Conservation (phyloP, 352 stramenopile genomes). For the Phytophthora capsici region DNA sequence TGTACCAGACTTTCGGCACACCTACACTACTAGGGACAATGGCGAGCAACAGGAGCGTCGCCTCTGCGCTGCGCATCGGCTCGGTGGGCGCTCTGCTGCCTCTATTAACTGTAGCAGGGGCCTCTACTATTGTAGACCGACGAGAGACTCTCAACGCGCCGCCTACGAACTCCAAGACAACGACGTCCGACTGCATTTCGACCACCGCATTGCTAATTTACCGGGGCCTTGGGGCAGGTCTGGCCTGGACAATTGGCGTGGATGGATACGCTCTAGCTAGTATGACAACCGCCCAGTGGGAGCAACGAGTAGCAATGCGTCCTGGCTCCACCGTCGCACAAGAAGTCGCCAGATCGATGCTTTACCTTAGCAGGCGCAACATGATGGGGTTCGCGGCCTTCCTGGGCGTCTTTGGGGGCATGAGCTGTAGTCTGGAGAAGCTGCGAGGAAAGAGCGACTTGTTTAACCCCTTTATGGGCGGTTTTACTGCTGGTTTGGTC, state of each 20-base stretch:
- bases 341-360: conserved; percentile 44
- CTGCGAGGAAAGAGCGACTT: conserved; percentile 60
- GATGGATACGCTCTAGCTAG: conserved; percentile 66
- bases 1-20: conserved; percentile 18
- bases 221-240: conserved; percentile 63
- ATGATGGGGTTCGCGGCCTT: conserved; percentile 77
- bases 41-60: conserved; percentile 3
- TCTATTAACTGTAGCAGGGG: conserved; percentile 21
- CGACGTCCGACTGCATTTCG: conserved; percentile 66
- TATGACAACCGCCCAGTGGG: conserved; percentile 47
- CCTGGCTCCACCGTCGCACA: conserved; percentile 29
- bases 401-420: conserved; percentile 72
- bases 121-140: conserved; percentile 15
- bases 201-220: conserved; percentile 67
- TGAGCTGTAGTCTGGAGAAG: conserved; percentile 76
- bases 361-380: conserved; percentile 51
- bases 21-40: conserved; percentile 8
- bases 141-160: conserved; percentile 17
- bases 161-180: conserved; percentile 36
- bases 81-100: conserved; percentile 23
- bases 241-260: conserved; percentile 81
- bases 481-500: conserved; percentile 63
- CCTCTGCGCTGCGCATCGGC: conserved; percentile 10
- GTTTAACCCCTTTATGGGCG: conserved; percentile 74
- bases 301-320: conserved; percentile 34